Percentiles rank a stretch among this genome's conserved stretches.
Conservation (phyloP, 140 eudicot genomes). For the Senecio squalidus region DNA sequence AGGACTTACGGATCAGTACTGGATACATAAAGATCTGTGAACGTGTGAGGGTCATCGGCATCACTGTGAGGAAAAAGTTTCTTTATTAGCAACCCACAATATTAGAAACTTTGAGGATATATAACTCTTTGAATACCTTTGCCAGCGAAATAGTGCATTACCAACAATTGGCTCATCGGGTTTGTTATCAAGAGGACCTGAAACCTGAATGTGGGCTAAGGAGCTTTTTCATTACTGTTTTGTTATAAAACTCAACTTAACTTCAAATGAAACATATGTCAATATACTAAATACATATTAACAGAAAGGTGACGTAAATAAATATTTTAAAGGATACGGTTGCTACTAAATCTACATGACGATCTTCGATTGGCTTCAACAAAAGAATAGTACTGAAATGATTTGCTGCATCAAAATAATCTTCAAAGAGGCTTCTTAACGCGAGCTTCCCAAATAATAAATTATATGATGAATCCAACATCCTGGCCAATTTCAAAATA, state of each 20-base stretch:
- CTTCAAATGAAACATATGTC: neutral
- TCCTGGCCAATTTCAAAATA: slow-evolving; percentile 48
- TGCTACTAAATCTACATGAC: slow-evolving; percentile 83
- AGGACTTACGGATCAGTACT: slow-evolving; percentile 78
- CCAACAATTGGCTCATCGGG: slow-evolving; percentile 68
- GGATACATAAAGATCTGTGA: slow-evolving; percentile 79
- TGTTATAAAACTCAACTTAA: neutral
- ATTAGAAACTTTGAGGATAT: neutral
- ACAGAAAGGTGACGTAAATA: no score
- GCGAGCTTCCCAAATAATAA: slow-evolving; percentile 86
- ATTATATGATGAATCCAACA: slow-evolving; percentile 91
- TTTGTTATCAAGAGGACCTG: slow-evolving; percentile 80
- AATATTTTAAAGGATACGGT: slow-evolving; percentile 77
- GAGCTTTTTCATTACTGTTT: slow-evolving; percentile 10
- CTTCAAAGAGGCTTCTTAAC: slow-evolving; percentile 74
- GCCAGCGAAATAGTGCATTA: slow-evolving; percentile 90
- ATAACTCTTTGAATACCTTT: slow-evolving; percentile 53
- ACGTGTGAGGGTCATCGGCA: slow-evolving; percentile 81
- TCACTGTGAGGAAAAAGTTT: slow-evolving; percentile 29
- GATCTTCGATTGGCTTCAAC: slow-evolving; percentile 92
- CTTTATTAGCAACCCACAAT: neutral
- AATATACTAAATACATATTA: neutral
- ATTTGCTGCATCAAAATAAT: slow-evolving; percentile 81
- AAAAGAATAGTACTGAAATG: slow-evolving; percentile 73
- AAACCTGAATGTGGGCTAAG: slow-evolving; percentile 63